Evolutionary conservation across 2,329 filamentous ascomycete species (phyloP), one percentile per base, ranked within the genome.

Genomic region (Diaporthe destruens): DNA sequence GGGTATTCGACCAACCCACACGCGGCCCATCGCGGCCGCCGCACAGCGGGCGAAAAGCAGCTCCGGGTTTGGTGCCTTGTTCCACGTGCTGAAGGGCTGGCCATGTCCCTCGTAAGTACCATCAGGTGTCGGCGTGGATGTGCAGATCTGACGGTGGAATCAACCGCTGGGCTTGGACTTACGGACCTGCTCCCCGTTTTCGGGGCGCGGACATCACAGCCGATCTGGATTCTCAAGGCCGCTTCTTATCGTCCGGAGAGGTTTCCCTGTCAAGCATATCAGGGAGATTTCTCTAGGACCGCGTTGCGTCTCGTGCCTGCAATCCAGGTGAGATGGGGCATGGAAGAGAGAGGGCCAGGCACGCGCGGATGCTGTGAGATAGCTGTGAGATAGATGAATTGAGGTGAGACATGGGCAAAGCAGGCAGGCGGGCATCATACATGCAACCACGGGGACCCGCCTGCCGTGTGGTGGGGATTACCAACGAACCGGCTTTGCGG

Each of bases 381-480:
- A 49, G 23, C 49, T 65, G 42, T 36, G 39, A 18, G 34, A 65
- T 65, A 49, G 23, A 65, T 65, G 42, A 65, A 49, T 23, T 65
- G 25, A 18, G 44, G 59, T 65, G 42, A 65, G 59, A 65, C 59
- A 65, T 57, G 39, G 53, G 66, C 23, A 23, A 36, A 34, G 44
- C 18, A 69, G 11, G 42, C 23, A 57, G 39, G 32, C 39, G 54
- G 47, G 47, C 32, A 20, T 47, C 18, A 20, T 42, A 67, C 49
- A 39, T 67, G 63, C 54, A 67, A 54, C 54, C 29, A 59, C 39
- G 49, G 25, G 44, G 44, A 32, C 57, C 23, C 36, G 57, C 59
- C 29, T 23, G 57, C 57, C 54, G 29, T 59, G n/a, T 51, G 67
- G 32, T 56, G 54, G 67, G 67, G 34, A 49, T 25, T 59, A 57